phyloP scores from a whole-genome alignment of 1,284 basidiomycete species.

The Grifola frondosa region DNA sequence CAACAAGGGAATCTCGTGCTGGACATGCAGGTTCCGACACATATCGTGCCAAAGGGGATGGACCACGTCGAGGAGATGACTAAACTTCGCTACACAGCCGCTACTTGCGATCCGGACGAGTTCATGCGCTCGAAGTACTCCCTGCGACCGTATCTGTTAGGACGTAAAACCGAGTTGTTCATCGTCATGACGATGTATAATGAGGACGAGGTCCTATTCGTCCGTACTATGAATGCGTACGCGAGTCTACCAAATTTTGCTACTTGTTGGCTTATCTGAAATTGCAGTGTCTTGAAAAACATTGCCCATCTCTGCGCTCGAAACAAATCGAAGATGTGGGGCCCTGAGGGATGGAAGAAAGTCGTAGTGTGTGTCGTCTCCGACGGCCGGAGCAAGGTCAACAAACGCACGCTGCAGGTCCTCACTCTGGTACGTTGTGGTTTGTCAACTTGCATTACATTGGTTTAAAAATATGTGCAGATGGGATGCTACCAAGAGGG shows the following conservation, averaged over 20 bases:
- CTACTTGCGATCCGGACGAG: conserved; percentile 92
- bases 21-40: conserved; percentile 76
- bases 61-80: conserved; percentile 73
- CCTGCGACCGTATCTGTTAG: conserved; percentile 81
- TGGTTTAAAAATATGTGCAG: conserved; percentile 34
- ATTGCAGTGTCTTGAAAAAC: conserved; percentile 85
- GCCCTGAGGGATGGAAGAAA: conserved; percentile 92
- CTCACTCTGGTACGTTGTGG: conserved; percentile 59
- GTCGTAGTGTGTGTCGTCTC: conserved; percentile 92
- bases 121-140: conserved; percentile 79
- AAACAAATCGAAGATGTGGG: conserved; percentile 88
- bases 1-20: conserved; percentile 82
- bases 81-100: conserved; percentile 88
- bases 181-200: conserved; percentile 98
- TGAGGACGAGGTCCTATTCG: conserved; percentile 87
- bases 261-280: conserved; percentile 2
- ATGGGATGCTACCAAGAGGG: conserved; percentile 98
- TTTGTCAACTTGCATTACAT: background rate
- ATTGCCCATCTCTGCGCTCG: conserved; percentile 83
- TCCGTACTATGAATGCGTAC: conserved; percentile 84
- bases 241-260: conserved; percentile 30
- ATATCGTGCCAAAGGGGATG: conserved; percentile 70
- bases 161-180: conserved; percentile 88
- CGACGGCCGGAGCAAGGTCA: conserved; percentile 88
- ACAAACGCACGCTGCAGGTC: conserved; percentile 84